Conservation (phyloP, 805 yeast species). For the Wickerhamiella domercqiae region DNA sequence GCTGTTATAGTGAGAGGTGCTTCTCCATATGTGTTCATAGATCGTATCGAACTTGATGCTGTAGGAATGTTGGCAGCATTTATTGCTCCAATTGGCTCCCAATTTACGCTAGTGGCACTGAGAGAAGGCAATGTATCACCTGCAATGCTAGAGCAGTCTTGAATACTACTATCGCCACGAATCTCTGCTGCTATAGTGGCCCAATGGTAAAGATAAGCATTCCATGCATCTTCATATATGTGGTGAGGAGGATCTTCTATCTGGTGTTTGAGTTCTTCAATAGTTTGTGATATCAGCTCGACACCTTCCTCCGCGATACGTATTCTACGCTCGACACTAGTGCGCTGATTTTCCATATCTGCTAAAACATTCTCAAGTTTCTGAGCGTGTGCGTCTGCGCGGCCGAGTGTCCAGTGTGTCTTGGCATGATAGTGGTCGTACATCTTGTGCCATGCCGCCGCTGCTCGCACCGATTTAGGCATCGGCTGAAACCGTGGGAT, state of each 20-base stretch:
- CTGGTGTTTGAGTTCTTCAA: background rate
- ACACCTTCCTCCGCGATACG: constrained; percentile 2
- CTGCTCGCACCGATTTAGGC: background rate
- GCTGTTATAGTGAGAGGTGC: no score
- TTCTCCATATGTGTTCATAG: no score
- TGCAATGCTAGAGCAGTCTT: no score
- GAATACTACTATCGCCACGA: no score
- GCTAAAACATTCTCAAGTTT: background rate
- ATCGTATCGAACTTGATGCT: no score
- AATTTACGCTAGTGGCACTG: no score
- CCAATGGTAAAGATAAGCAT: constrained; percentile 3
- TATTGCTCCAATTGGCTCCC: no score
- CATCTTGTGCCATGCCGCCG: background rate
- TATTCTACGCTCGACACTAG: background rate
- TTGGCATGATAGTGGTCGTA: constrained; percentile 4
- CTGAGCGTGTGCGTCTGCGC: constrained; percentile 1
- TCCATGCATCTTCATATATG: constrained; percentile 2
- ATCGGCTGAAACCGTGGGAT: background rate
- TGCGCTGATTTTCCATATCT: background rate
- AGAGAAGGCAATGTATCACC: no score
- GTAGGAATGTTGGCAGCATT: no score
- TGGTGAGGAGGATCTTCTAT: constrained; percentile 3
- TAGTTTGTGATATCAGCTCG: background rate
- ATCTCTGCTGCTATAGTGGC: background rate
- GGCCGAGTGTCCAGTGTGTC: constrained; percentile 2